Evolutionary conservation across 768 basidiomycete genomes (phyloP).

Genomic region (Trametes villosa): DNA sequence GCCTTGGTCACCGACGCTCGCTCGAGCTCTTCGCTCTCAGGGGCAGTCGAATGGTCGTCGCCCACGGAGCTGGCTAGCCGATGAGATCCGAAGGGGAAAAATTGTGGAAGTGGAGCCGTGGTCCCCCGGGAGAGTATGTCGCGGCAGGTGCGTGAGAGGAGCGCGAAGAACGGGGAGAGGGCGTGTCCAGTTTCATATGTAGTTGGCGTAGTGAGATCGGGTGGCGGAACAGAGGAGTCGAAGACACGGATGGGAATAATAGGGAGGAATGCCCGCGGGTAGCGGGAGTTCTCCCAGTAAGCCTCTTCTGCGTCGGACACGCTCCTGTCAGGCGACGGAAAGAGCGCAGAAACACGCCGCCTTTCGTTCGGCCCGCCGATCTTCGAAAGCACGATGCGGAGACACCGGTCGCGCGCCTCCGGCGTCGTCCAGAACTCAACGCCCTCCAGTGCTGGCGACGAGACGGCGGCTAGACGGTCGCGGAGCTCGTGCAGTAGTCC

Average conservation of each 20-base stretch:
- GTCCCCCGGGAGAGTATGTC: slow-evolving; percentile 54
- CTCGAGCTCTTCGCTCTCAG: slow-evolving; percentile 42
- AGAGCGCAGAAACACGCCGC: slow-evolving; percentile 63
- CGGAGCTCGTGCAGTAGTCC: slow-evolving; percentile 66
- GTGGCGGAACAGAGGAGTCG: slow-evolving; percentile 35
- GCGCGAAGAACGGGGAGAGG: slow-evolving; percentile 47
- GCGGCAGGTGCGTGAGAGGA: slow-evolving; percentile 56
- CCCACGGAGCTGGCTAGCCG: not conserved
- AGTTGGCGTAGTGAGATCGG: not conserved
- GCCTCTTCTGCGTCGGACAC: slow-evolving; percentile 39
- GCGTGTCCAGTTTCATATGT: not conserved
- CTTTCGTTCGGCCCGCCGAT: slow-evolving; percentile 78
- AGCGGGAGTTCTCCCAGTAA: slow-evolving; percentile 72
- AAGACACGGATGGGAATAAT: slow-evolving; percentile 62
- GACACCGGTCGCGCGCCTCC: slow-evolving; percentile 74
- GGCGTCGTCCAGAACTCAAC: slow-evolving; percentile 81
- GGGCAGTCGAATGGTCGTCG: not conserved
- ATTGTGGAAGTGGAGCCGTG: not conserved
- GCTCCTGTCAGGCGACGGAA: slow-evolving; percentile 37
- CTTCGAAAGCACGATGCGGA: slow-evolving; percentile 71
- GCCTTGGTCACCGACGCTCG: slow-evolving; percentile 56
- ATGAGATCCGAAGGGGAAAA: not conserved
- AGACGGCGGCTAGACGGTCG: slow-evolving; percentile 43
- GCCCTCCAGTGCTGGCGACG: slow-evolving; percentile 5
- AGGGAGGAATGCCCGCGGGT: slow-evolving; percentile 54